Conservation (phyloP, 306 rosid genomes). For the Malus orientalis region DNA sequence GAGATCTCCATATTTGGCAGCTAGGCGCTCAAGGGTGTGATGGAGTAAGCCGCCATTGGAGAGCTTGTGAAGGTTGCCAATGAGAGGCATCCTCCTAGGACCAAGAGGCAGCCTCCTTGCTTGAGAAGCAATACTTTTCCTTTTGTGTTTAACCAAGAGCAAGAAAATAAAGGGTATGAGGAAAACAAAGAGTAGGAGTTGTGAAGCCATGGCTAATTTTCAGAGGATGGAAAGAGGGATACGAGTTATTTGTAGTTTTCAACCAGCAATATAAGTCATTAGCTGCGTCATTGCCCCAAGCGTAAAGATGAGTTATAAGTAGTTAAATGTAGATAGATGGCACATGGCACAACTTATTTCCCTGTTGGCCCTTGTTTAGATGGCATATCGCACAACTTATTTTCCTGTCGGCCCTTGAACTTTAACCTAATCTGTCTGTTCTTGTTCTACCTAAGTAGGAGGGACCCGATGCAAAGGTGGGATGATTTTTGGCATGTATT, state of each 20-base stretch:
- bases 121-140: background rate
- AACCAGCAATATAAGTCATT: too few species aligned
- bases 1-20: slow-evolving; percentile 32
- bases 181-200: background rate
- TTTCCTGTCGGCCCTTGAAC: too few species aligned
- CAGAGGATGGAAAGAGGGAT: background rate
- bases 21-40: slow-evolving; percentile 14
- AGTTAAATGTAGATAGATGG: too few species aligned
- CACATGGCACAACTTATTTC: too few species aligned
- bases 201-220: background rate
- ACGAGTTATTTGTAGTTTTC: background rate
- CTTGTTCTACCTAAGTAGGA: too few species aligned
- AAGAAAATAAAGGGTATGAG: background rate
- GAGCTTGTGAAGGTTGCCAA: slow-evolving; percentile 46
- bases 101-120: slow-evolving; percentile 12
- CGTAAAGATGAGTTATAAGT: background rate
- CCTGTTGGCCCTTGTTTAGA: too few species aligned
- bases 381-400: too few species aligned
- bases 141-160: background rate
- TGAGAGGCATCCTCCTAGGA: background rate
- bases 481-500: too few species aligned
- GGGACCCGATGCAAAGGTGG: too few species aligned
- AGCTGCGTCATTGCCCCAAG: too few species aligned
- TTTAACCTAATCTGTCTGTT: too few species aligned
- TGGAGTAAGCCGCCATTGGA: slow-evolving; percentile 20